phyloP scores from a whole-genome alignment of 768 basidiomycete genomes.

The Russula foetens region DNA sequence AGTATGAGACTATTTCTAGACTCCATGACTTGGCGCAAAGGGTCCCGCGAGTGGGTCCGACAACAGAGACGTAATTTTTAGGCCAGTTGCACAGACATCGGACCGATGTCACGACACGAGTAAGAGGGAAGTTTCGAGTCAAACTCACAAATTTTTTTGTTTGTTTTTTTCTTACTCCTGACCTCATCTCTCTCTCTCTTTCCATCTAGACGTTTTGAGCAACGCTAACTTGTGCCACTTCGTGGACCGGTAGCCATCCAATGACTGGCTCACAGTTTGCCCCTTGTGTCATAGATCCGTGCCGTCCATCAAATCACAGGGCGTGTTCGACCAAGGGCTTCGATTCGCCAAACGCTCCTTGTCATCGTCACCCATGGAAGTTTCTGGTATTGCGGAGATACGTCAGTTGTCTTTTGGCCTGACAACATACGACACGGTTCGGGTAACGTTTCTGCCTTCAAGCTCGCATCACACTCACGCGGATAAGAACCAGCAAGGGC shows the following conservation, averaged over 20 bases:
- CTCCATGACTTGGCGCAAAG: not conserved
- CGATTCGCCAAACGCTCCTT: not conserved
- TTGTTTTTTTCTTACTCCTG: not conserved
- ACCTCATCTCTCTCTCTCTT: not conserved
- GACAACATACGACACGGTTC: not conserved
- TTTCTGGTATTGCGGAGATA: not conserved
- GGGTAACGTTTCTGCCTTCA: not conserved
- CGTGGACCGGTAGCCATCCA: not conserved
- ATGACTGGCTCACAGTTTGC: not conserved
- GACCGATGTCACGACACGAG: not conserved
- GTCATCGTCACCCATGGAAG: not conserved
- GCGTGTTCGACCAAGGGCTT: not conserved
- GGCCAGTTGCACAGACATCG: not conserved
- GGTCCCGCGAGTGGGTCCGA: not conserved
- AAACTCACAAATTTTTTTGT: too few species aligned
- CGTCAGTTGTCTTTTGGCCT: too few species aligned
- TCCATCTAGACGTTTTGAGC: not conserved
- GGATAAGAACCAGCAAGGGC: not conserved
- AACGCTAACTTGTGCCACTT: not conserved
- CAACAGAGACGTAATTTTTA: not conserved
- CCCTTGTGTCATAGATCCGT: not conserved
- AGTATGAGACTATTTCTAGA: not conserved
- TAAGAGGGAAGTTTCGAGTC: not conserved
- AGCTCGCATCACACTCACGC: not conserved
- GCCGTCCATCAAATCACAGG: not conserved